A percentile compares a stretch with the other conserved stretches of the same genome.
Conservation (phyloP, 768 basidiomycete species). For the Scleroderma bovista region DNA sequence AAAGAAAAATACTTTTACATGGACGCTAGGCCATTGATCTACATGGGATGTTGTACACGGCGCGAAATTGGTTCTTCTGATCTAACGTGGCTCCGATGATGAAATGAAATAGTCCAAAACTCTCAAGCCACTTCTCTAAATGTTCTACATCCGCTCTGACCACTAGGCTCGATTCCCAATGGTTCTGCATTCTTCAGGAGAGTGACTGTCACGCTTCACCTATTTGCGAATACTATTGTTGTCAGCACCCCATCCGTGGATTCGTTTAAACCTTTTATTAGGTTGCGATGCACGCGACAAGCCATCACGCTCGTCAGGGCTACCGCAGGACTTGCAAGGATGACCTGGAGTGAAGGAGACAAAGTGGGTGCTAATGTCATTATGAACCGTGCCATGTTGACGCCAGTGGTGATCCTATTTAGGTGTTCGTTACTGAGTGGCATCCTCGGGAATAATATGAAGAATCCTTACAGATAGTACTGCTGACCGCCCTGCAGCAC, state of each 20-base stretch:
- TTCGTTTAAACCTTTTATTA: background rate
- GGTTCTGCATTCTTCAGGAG: background rate
- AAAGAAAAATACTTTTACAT: no score
- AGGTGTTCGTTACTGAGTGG: background rate
- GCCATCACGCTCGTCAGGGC: background rate
- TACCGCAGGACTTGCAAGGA: background rate
- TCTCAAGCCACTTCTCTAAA: no score
- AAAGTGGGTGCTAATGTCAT: background rate
- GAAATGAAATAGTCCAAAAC: no score
- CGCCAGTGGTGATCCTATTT: background rate
- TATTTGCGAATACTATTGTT: background rate
- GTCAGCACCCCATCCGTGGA: background rate
- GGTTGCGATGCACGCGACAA: background rate
- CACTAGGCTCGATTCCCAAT: background rate
- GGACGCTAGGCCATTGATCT: conserved; percentile 46
- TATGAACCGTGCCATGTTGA: conserved; percentile 1
- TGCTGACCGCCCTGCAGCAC: conserved; percentile 28
- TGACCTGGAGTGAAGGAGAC: conserved; percentile 1
- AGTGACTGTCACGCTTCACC: no score
- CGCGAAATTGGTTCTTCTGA: conserved; percentile 59
- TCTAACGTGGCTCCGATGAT: no score
- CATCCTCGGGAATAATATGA: background rate
- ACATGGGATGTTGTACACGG: conserved; percentile 85
- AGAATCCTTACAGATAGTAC: conserved; percentile 28
- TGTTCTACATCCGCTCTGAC: background rate